Evolutionary conservation across 2,329 filamentous ascomycete species (phyloP).

Genomic region (Beauveria sp.): DNA sequence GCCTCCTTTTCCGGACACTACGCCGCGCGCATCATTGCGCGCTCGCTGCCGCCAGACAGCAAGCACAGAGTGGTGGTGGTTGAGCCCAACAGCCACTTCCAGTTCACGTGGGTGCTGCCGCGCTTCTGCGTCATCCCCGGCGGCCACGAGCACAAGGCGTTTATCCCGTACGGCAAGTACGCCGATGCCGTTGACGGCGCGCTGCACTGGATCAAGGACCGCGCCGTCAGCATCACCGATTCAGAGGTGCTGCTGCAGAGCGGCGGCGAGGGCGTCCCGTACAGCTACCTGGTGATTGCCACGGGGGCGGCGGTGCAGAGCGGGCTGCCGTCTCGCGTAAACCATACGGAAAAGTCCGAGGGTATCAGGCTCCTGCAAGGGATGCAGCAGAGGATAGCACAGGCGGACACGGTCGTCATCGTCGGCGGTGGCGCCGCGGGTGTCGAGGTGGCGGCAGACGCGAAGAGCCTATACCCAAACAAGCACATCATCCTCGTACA

Average conservation of each 20-base stretch:
- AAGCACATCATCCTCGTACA: conserved; percentile 52
- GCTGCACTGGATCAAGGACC: conserved; percentile 34
- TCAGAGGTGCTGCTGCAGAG: conserved; percentile 32
- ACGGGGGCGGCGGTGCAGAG: conserved; percentile 42
- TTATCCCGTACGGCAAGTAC: conserved; percentile 48
- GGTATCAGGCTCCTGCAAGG: conserved; percentile 34
- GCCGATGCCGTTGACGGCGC: conserved; percentile 26
- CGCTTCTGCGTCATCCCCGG: conserved; percentile 46
- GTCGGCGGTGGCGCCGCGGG: conserved; percentile 55
- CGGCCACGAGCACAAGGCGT: conserved; percentile 47
- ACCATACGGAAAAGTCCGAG: conserved; percentile 31
- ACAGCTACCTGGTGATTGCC: conserved; percentile 49
- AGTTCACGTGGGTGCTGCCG: conserved; percentile 53
- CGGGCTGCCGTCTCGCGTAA: conserved; percentile 40
- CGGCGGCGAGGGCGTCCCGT: conserved; percentile 37
- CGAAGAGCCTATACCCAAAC: conserved; percentile 45
- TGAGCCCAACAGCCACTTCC: conserved; percentile 53
- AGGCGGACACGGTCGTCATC: conserved; percentile 37
- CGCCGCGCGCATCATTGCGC: conserved; percentile 38
- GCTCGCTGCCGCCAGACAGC: conserved; percentile 37
- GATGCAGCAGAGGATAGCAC: conserved; percentile 38
- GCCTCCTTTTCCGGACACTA: conserved; percentile 51
- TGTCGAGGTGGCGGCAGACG: conserved; percentile 53
- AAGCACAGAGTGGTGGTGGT: conserved; percentile 46
- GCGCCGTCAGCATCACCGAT: conserved; percentile 30